These are phyloP conservation scores for Beauveria scarabaeidicola DNA, from an alignment of 2,329 filamentous ascomycete genomes.

Conservation along the genomic window DNA sequence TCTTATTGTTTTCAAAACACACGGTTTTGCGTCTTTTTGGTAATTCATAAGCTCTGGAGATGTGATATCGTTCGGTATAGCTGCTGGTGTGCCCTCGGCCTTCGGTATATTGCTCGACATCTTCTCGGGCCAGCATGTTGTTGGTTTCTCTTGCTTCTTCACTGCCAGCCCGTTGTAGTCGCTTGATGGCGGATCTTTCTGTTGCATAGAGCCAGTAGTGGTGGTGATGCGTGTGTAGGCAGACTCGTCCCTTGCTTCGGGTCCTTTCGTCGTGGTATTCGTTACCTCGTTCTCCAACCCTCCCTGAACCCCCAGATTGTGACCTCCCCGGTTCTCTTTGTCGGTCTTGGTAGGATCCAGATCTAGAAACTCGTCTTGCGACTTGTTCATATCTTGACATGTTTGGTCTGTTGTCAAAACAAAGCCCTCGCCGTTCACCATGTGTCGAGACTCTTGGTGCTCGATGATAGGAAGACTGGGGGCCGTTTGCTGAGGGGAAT, in stretches of 20 bases:
- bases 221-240: slow-evolving; percentile 52
- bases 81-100: neutral
- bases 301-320: neutral
- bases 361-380: neutral
- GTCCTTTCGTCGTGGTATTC: slow-evolving; percentile 13
- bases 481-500: neutral
- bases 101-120: neutral
- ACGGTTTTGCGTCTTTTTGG: slow-evolving; percentile 3
- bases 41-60: neutral
- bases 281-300: neutral
- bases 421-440: neutral
- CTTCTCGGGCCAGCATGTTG: neutral
- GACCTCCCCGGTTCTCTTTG: slow-evolving; percentile 6
- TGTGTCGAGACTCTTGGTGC: neutral
- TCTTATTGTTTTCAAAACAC: neutral
- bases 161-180: neutral
- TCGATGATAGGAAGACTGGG: neutral
- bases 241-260: slow-evolving; percentile 25
- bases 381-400: neutral
- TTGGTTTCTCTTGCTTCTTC: neutral
- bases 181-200: slow-evolving; percentile 4
- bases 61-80: neutral
- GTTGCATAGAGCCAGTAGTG: slow-evolving; percentile 47
- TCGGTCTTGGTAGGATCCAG: neutral
- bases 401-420: neutral